A percentile compares a stretch with the other conserved stretches of the same genome.
Evolutionary conservation across 108 stramenopile species (phyloP).

Genomic region (Fistulifera solaris): DNA sequence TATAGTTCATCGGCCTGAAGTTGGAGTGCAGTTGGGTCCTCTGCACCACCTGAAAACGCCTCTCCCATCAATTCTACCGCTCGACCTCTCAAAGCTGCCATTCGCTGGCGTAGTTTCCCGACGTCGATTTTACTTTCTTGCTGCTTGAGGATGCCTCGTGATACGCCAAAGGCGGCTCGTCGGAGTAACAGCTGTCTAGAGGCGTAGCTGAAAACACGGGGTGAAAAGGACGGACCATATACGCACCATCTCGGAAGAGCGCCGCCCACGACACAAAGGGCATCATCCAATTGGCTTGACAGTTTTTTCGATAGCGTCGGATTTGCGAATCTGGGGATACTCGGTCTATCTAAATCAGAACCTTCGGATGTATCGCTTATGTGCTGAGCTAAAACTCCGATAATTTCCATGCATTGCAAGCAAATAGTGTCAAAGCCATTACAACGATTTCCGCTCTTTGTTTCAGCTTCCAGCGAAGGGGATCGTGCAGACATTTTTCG

Average conservation of each 20-base stretch:
- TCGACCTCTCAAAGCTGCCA: slow-evolving; percentile 34
- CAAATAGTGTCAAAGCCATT: slow-evolving; percentile 31
- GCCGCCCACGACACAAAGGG: slow-evolving; percentile 31
- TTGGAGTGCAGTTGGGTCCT: slow-evolving; percentile 45
- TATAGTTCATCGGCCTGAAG: slow-evolving; percentile 50
- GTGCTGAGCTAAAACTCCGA: slow-evolving; percentile 15
- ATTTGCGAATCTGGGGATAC: slow-evolving; percentile 16
- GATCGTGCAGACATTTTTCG: slow-evolving; percentile 1
- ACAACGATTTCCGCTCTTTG: slow-evolving; percentile 7
- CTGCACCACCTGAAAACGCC: slow-evolving; percentile 46
- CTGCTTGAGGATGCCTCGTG: slow-evolving; percentile 25
- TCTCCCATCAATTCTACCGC: slow-evolving; percentile 43
- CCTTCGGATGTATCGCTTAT: slow-evolving; percentile 1
- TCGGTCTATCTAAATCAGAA: background rate
- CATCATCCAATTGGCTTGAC: slow-evolving; percentile 28
- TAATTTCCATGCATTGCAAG: slow-evolving; percentile 31
- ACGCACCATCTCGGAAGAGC: slow-evolving; percentile 34
- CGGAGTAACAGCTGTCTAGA: slow-evolving; percentile 27
- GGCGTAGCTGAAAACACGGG: slow-evolving; percentile 34
- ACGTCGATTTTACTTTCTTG: slow-evolving; percentile 43
- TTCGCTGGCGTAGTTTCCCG: slow-evolving; percentile 28
- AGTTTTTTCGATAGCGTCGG: slow-evolving; percentile 32
- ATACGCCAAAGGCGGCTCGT: slow-evolving; percentile 38
- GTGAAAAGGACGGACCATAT: slow-evolving; percentile 25
- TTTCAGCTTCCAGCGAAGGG: background rate